Base-by-base conservation (phyloP, 2,329 filamentous ascomycete genomes). In the Colletotrichum acutatum region DNA sequence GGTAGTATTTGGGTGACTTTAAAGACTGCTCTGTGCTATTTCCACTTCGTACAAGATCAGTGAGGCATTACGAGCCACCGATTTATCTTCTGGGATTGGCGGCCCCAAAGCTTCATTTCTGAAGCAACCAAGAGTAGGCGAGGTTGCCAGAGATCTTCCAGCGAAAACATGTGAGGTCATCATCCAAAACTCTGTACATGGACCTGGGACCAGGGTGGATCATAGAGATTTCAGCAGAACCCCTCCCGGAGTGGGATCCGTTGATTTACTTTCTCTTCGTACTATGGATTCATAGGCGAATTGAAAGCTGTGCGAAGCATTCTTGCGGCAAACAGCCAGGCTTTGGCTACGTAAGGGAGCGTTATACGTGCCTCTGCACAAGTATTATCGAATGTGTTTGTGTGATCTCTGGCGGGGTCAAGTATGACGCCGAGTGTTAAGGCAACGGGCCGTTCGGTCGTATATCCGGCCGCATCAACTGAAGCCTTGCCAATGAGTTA, bases 341-440 rank as follows among this genome's bases (percentile, higher is more conserved):
- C 28, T 65, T 46, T 72, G 70, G 69, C 64, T 16, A 70, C 54
- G 66, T 54, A 65, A 65, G 66, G 46, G 42, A 60, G 66, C 70
- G 60, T 70, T 72, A 61, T 46, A 56, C 28, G n/a, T 26, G 26
- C 24, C 42, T 59, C 54, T 19, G 32, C 37, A 56, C n/a, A 53
- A 28, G 56, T 37, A 57, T 22, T 34, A 14, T 62, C 22, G 62
- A 54, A 57, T 65, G 46, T 65, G 56, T 32, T 46, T 58, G 66
- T 72, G 59, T n/a, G 42, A 69, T 46, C 37, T 30, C 58, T 28
- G 66, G 32, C 32, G 57, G 26, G 42, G 12, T 69, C 9, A 22
- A 37, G 53, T 59, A 53, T 32, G 16, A 62, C 24, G 32, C 42
- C 62, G 37, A 68, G 62, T 19, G n/a, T n/a, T n/a, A 30, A 28